Evolutionary conservation across 2,329 filamentous ascomycete species (phyloP).

Genomic region (Aspergillus sergii): DNA sequence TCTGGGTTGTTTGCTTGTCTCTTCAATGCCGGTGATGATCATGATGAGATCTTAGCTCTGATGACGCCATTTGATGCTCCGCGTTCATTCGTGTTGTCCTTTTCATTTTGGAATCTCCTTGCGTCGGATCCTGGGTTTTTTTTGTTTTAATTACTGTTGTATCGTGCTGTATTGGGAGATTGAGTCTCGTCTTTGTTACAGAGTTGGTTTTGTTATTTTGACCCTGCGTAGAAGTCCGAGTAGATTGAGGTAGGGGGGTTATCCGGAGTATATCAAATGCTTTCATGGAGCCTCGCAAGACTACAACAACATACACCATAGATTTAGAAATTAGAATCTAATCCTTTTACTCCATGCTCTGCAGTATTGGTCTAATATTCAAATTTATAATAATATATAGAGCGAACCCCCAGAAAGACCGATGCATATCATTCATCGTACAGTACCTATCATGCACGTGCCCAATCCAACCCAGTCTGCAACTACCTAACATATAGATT

Average conservation of each 20-base stretch:
- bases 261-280: not conserved
- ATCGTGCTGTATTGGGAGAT: not conserved
- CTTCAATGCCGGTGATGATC: slow-evolving; percentile 6
- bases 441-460: not conserved
- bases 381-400: not conserved
- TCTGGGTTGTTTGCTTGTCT: not conserved
- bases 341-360: not conserved
- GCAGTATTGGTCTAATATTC: not conserved
- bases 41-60: slow-evolving; percentile 20
- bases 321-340: not conserved
- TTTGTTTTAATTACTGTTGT: not conserved
- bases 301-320: not conserved
- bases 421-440: not conserved
- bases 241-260: not conserved
- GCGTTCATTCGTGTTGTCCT: slow-evolving; percentile 9
- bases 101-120: not conserved
- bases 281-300: not conserved
- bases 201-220: not conserved
- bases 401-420: not conserved
- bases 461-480: not conserved
- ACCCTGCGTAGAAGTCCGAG: not conserved
- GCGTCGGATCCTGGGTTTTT: not conserved
- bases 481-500: not conserved
- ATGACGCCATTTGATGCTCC: slow-evolving; percentile 18
- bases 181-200: not conserved